Evolutionary conservation across 805 yeast species (phyloP), one percentile per base, ranked within the genome.

Genomic region (Ogataea saltuana): DNA sequence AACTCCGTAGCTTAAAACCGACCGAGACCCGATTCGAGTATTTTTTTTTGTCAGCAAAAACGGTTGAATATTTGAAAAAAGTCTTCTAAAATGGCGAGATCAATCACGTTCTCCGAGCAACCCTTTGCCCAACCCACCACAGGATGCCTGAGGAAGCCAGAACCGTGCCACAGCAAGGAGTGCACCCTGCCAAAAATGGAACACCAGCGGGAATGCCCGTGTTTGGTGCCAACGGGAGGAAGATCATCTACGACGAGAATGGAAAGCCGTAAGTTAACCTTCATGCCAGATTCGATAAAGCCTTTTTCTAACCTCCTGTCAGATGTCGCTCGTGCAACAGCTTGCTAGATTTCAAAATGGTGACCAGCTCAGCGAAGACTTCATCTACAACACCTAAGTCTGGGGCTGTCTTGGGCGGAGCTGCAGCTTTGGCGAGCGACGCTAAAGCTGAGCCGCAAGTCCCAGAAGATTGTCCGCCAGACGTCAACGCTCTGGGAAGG

Each of bases 271-370:
- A 71, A 61, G 93, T 79, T 25, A 5, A 11, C 13, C 10, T 12
- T 10, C 6, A 25, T 25, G 12, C 12, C 28, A 12, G 10, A 22
- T 10, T 22, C 12, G 12, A 13, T 25, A 10, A n/a, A n/a, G n/a
- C n/a, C n/a, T n/a, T n/a, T n/a, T n/a, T n/a, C 28, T 25, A 25
- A 25, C 28, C 28, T 11, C 12, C 4, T 6, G 4, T 25, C 7
- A 60, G 64, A 45, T 91, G 99, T 59, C 91, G 97, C 40, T 69
- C 96, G 2, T 91, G 99, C 62, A 90, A 90, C 65, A 66, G 89
- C 0, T 66, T 91, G 27, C 63, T 80, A 31, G 97, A 91, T 60
- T 91, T 91, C 64, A 83, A 81, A 60, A 68, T 77, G 60, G 91
- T 82, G 5, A 75, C 56, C 4, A 33, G 40, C 21, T 28, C 53